phyloP scores from a whole-genome alignment of 257 asterid genomes.

The Solanum paucissectum region DNA sequence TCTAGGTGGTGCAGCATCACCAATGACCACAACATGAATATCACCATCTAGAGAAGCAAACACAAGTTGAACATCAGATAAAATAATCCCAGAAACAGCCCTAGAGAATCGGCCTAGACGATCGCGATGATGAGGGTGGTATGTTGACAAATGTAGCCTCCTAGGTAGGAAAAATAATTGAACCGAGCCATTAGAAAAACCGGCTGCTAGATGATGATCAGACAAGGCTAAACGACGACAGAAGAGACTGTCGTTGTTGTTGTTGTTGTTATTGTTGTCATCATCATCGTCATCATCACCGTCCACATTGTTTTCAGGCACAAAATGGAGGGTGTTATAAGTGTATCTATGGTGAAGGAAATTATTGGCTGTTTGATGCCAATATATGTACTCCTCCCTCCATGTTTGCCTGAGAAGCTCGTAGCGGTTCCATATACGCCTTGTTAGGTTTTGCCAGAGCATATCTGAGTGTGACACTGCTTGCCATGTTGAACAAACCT shows the following conservation, averaged over 20 bases:
- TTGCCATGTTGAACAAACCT: conserved; percentile 95
- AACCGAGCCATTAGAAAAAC: conserved; percentile 69
- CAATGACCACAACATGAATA: conserved; percentile 33
- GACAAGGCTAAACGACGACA: conserved; percentile 75
- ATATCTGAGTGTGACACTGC: conserved; percentile 72
- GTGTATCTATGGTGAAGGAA: conserved; percentile 32
- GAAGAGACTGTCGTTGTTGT: conserved; percentile 15
- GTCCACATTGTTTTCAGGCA: conserved; percentile 10
- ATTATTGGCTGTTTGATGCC: conserved; percentile 52
- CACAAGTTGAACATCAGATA: conserved; percentile 31
- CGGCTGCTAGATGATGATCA: conserved; percentile 67
- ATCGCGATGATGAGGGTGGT: conserved; percentile 51
- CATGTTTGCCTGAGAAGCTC: conserved; percentile 37
- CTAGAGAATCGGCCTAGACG: conserved; percentile 57
- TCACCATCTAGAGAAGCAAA: conserved; percentile 74
- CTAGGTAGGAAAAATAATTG: conserved; percentile 39
- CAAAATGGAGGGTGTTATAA: conserved; percentile 34
- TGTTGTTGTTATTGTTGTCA: conserved; percentile 16
- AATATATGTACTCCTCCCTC: conserved; percentile 73
- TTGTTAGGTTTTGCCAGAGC: conserved; percentile 63
- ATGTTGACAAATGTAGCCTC: conserved; percentile 36
- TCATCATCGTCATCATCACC: neutral
- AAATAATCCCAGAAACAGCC: conserved; percentile 51
- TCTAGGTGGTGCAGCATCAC: conserved; percentile 26
- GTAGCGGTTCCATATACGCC: conserved; percentile 43